A percentile compares a stretch with the other conserved stretches of the same genome.
These are phyloP conservation scores for Hymenoscyphus albidus DNA, from an alignment of 2,329 filamentous ascomycete genomes.

Conservation along the genomic window DNA sequence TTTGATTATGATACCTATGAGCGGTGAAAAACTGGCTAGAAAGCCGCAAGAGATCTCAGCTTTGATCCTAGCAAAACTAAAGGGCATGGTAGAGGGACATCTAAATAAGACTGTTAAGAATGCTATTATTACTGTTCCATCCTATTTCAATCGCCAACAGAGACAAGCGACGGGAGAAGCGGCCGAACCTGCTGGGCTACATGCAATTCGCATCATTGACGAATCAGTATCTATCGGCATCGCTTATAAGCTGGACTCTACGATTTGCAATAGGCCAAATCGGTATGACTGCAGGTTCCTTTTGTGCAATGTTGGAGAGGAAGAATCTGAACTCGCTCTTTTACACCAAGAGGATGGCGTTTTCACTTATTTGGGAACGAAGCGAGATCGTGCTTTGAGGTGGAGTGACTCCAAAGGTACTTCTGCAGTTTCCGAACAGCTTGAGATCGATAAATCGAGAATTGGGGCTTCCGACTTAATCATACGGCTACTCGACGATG, in stretches of 20 bases:
- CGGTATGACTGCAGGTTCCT: background rate
- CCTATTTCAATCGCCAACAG: conserved; percentile 99
- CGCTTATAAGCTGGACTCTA: conserved; percentile 59
- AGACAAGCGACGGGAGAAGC: conserved; percentile 96
- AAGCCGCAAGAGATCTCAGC: conserved; percentile 13
- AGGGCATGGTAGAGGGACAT: conserved; percentile 10
- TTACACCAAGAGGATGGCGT: conserved; percentile 11
- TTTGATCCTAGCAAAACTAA: conserved; percentile 15
- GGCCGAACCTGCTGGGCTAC: conserved; percentile 84
- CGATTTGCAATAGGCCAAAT: conserved; percentile 30
- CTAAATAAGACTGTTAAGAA: conserved; percentile 1
- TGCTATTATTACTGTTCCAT: conserved; percentile 65
- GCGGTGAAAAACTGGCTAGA: background rate
- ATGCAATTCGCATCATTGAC: conserved; percentile 94
- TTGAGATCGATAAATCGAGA: background rate
- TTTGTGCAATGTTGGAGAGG: conserved; percentile 12
- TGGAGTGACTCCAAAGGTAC: conserved; percentile 6
- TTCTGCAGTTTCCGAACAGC: too few species aligned
- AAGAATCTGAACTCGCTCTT: conserved; percentile 14
- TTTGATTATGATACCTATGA: conserved; percentile 8
- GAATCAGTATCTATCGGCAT: conserved; percentile 78
- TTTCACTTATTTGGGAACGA: conserved; percentile 11
- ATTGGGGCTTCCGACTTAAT: conserved; percentile 5
- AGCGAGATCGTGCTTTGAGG: conserved; percentile 6
- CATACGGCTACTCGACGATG: conserved; percentile 9